A percentile compares a stretch with the other conserved stretches of the same genome.
These are phyloP conservation scores for Purpureocillium lavendulum DNA, from an alignment of 2,329 filamentous ascomycete genomes.

Conservation along the genomic window DNA sequence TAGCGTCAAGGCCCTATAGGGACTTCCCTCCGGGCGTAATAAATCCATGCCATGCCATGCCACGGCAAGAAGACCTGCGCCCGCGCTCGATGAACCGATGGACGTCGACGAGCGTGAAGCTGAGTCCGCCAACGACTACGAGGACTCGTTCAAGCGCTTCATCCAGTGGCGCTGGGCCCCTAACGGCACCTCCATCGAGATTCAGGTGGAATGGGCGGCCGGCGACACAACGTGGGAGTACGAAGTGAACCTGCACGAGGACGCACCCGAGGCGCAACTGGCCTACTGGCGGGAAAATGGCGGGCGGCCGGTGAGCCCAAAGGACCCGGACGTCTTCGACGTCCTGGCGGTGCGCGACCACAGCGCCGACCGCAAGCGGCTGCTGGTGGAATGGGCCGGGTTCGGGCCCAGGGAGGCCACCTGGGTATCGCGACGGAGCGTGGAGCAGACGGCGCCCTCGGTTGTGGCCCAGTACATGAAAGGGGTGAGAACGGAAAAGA, in stretches of 20 bases:
- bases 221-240: conserved; percentile 24
- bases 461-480: conserved; percentile 17
- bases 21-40: no score
- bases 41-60: no score
- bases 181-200: conserved; percentile 15
- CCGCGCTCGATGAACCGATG: no score
- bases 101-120: no score
- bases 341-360: conserved; percentile 24
- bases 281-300: conserved; percentile 21
- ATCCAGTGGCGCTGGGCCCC: conserved; percentile 18
- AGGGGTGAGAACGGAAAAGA: neutral
- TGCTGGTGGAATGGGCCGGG: conserved; percentile 28
- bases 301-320: conserved; percentile 23
- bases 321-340: conserved; percentile 19
- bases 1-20: no score
- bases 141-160: conserved; percentile 13
- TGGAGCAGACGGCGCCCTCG: conserved; percentile 18
- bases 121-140: neutral
- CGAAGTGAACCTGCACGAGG: conserved; percentile 22
- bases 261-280: conserved; percentile 20
- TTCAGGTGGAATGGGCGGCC: conserved; percentile 21
- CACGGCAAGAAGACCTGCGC: no score
- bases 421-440: conserved; percentile 17
- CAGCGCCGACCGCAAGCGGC: conserved; percentile 14
- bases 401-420: conserved; percentile 18